phyloP scores from a whole-genome alignment of 352 stramenopile species.

The Thalassiosira allenii region DNA sequence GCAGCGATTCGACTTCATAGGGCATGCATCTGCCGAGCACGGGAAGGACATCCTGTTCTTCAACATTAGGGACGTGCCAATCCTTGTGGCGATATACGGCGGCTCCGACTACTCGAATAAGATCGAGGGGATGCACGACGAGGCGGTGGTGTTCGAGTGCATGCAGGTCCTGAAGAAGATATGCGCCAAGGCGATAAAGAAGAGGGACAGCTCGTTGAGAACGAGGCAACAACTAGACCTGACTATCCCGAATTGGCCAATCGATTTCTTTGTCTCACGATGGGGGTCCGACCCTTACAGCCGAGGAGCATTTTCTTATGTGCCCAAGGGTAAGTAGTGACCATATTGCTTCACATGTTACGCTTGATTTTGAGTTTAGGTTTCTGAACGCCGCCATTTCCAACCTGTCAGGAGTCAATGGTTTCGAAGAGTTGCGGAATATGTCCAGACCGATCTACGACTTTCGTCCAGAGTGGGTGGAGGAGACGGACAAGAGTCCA shows the following conservation, averaged over 20 bases:
- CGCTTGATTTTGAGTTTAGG: no score
- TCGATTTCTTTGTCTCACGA: slow-evolving; percentile 85
- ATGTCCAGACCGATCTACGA: slow-evolving; percentile 79
- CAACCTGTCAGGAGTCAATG: slow-evolving; percentile 82
- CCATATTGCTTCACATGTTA: no score
- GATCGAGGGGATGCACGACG: slow-evolving; percentile 82
- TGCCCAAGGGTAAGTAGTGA: no score
- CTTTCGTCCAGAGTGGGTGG: slow-evolving; percentile 33
- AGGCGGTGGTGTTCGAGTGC: slow-evolving; percentile 79
- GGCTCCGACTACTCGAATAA: slow-evolving; percentile 81
- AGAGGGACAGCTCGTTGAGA: slow-evolving; percentile 22
- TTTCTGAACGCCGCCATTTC: no score
- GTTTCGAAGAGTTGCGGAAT: slow-evolving; percentile 58
- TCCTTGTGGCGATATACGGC: slow-evolving; percentile 88
- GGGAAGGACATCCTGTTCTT: slow-evolving; percentile 72
- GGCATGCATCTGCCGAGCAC: slow-evolving; percentile 61
- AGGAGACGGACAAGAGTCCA: slow-evolving; percentile 28
- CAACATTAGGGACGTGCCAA: slow-evolving; percentile 52
- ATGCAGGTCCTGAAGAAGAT: slow-evolving; percentile 83
- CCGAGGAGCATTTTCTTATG: slow-evolving; percentile 81
- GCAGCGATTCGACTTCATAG: slow-evolving; percentile 66
- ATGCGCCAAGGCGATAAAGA: slow-evolving; percentile 57
- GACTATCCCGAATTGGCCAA: slow-evolving; percentile 67
- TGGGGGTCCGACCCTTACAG: slow-evolving; percentile 85
- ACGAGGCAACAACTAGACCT: slow-evolving; percentile 53